Base-by-base conservation (phyloP, 176 grass and related monocot species). In the Juncus effusus region DNA sequence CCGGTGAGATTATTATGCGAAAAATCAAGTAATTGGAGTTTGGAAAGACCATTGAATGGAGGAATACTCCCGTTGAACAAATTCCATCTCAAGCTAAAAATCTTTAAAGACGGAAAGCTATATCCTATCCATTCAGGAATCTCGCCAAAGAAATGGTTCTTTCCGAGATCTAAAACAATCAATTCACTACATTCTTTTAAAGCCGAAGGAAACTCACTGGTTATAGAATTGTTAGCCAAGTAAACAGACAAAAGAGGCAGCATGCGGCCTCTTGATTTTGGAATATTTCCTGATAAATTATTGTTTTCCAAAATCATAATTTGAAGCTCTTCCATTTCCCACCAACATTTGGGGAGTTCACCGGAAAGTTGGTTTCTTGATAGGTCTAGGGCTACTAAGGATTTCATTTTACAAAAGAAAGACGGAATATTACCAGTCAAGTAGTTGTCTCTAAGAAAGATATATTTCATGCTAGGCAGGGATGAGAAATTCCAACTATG, bases 231-330 rank as follows among this genome's bases (percentile, higher is more conserved):
- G 4, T 65, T 69, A 12, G 63, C 45, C 9, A 96, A 73, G 54
- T 96, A 84, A 54, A 96, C 16, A 4, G 91, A 96, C 19, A 63
- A 10, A 41, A 90, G 81, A 16, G 73, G 58, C 3, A 74, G 63
- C 64, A 49, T 45, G 42, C 3, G 12, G 35, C 49, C 2, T 8
- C 62, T 37, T 10, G 70, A 63, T 16, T 3, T 60, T 12, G 87
- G 72, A 38, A 96, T 80, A 35, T 75, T 42, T n/a, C 91, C 91
- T 3, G 67, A 64, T 19, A 95, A 76, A 8, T 68, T 40, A 45
- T 95, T 95, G 68, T 74, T 44, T 69, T 79, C 83, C 2, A 96
- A 49, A 69, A 87, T 83, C 74, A 96, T 63, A 51, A 85, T 80
- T 41, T 83, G 60, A 58, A 87, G 47, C 5, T 5, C 57, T 42